These are phyloP conservation scores for Acmispon strigosus DNA, from an alignment of 306 rosid genomes.

Conservation along the genomic window DNA sequence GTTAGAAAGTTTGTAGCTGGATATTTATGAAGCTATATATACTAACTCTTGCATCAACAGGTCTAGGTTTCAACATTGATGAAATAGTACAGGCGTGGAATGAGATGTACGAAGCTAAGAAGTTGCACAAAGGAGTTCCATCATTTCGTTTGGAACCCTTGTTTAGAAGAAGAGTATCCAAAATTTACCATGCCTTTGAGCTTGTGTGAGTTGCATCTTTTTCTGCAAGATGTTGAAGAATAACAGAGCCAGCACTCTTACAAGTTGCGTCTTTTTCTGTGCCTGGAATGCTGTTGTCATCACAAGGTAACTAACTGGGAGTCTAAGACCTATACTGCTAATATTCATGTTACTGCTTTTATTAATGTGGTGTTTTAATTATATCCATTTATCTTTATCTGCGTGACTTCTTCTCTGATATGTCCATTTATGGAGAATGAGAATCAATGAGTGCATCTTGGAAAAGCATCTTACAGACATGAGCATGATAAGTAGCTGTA, in stretches of 20 bases:
- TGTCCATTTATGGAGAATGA: not conserved
- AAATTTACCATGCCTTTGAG: slow-evolving; percentile 61
- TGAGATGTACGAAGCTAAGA: slow-evolving; percentile 84
- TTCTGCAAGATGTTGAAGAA: slow-evolving; percentile 8
- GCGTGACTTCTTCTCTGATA: slow-evolving; percentile 6
- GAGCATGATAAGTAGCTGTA: not conserved
- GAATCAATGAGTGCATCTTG: slow-evolving; percentile 2
- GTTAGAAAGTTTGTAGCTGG: not conserved
- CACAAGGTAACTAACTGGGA: slow-evolving; percentile 41
- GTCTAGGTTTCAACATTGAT: slow-evolving; percentile 70
- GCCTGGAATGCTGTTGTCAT: slow-evolving; percentile 25
- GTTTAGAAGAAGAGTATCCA: slow-evolving; percentile 68
- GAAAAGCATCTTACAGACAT: slow-evolving; percentile 6
- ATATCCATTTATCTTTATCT: not conserved
- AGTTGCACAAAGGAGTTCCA: slow-evolving; percentile 59
- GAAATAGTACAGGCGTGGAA: slow-evolving; percentile 87
- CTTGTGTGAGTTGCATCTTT: slow-evolving; percentile 35
- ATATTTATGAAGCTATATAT: not conserved
- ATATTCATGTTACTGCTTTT: not conserved
- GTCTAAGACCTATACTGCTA: not conserved
- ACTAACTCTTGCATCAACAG: slow-evolving; percentile 31
- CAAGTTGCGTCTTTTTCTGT: slow-evolving; percentile 9
- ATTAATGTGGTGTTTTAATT: not conserved
- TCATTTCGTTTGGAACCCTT: slow-evolving; percentile 82
- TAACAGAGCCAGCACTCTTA: slow-evolving; percentile 11